Conservation (phyloP, 129 eudicot genomes). For the Escallonia rubra region DNA sequence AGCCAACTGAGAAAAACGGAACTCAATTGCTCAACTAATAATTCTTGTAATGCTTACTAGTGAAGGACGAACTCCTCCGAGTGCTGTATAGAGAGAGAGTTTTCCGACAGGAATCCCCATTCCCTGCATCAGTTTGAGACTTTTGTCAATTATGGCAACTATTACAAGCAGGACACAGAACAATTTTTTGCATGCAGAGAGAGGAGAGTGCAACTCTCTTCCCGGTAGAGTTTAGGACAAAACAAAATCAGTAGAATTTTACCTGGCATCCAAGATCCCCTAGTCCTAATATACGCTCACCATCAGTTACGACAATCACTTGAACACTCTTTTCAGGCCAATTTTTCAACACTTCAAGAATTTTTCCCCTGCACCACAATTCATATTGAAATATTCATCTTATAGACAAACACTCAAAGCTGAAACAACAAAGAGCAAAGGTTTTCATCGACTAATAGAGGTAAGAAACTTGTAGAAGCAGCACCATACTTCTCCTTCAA, state of each 20-base stretch:
- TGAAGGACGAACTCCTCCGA: conserved; percentile 88
- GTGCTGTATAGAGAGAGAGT: conserved; percentile 75
- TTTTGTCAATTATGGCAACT: neutral
- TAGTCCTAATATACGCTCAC: conserved; percentile 86
- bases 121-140: conserved; percentile 35
- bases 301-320: conserved; percentile 93
- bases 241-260: neutral
- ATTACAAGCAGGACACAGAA: neutral
- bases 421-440: too few relatives aligned
- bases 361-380: conserved; percentile 51
- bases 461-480: neutral
- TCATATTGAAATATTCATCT: too few relatives aligned
- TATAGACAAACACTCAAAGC: too few relatives aligned
- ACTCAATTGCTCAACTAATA: too few relatives aligned
- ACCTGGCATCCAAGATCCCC: conserved; percentile 99
- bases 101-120: conserved; percentile 95
- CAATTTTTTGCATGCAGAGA: neutral
- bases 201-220: neutral
- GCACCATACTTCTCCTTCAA: conserved; percentile 63
- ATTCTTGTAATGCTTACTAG: conserved; percentile 35
- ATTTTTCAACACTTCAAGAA: conserved; percentile 76
- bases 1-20: neutral
- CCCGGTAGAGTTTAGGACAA: too few relatives aligned
- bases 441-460: too few relatives aligned
- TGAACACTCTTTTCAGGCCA: conserved; percentile 80